Base-by-base conservation (phyloP, 257 asterid genomes). In the Jacaranda mimosifolia region DNA sequence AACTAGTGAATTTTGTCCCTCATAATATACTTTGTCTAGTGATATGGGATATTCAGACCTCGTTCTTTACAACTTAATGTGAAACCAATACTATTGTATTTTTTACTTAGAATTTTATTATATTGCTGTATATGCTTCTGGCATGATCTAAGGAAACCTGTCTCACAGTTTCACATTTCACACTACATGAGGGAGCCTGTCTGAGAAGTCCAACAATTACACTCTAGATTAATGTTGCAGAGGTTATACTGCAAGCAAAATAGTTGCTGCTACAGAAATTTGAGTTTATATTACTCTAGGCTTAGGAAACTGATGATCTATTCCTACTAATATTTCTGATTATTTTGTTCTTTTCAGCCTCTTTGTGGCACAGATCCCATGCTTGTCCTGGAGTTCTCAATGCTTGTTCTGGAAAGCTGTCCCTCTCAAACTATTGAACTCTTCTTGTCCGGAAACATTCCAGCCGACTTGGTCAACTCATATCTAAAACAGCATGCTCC, bases 401-500 rank as follows among this genome's bases (percentile, higher is more conserved):
- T 91, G 96, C 96, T 89, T 70, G 94, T 96, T 80, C 99, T 96
- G 68, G 97, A 93, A 79, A 96, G 91, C 78, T 93, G 98, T 79
- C 97, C 99, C 21, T 83, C 89, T 12, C 92, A 93, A 87, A 92
- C 99, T 63, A 96, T 96, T 70, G 96, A 93, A 78, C 93, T 96
- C 74, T 96, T 91, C 90, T 84, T 93, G 76, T 91, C 96, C n/a
- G 99, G 99, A 77, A 96, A 90, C 79, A 89, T 96, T 89, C 98
- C 97, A 32, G 97, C 99, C 3, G 99, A 96, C 85, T 73, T 90
- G 83, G 98, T 93, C 75, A 93, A 93, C 82, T 88, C 98, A 65
- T 93, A 93, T 85, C 86, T 96, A 66, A 96, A 96, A 84, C 91
- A 96, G 88, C 94, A 96, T 85, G 97, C 98, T 78, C 97, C 99